Percentiles rank a stretch among this genome's conserved stretches.
These are phyloP conservation scores for Salvia rosmarinus DNA, from an alignment of 257 asterid genomes.

Conservation along the genomic window DNA sequence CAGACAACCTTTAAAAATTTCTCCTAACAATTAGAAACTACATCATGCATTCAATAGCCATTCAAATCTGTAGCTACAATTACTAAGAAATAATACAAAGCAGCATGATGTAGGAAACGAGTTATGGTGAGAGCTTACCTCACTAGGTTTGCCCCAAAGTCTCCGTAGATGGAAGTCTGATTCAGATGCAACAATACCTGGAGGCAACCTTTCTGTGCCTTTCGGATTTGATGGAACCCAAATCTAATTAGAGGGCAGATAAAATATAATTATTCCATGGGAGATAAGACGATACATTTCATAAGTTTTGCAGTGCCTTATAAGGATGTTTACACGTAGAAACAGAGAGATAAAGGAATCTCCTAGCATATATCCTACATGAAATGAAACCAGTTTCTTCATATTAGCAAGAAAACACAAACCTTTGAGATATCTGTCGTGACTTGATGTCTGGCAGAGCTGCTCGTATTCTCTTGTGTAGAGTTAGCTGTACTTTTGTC, in stretches of 20 bases:
- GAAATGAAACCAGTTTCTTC: neutral
- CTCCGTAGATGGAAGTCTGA: constrained; percentile 70
- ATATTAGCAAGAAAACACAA: constrained; percentile 24
- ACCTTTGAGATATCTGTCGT: constrained; percentile 63
- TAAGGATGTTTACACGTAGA: neutral
- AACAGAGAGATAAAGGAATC: no score
- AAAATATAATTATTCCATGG: neutral
- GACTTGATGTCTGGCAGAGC: constrained; percentile 36
- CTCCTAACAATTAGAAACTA: neutral
- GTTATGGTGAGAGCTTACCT: constrained; percentile 47
- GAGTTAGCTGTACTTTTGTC: constrained; percentile 36
- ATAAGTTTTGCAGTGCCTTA: neutral
- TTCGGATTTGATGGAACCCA: constrained; percentile 81
- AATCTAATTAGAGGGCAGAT: constrained; percentile 24
- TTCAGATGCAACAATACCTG: constrained; percentile 62
- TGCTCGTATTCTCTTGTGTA: constrained; percentile 37
- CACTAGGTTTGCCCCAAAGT: constrained; percentile 80
- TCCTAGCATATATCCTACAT: no score
- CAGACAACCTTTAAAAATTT: neutral
- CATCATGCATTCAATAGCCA: neutral
- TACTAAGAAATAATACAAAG: neutral
- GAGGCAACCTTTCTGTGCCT: constrained; percentile 88
- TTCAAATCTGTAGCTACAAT: neutral
- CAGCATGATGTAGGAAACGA: neutral
- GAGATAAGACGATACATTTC: neutral